These are phyloP conservation scores for Cryphonectria naterciae DNA, from an alignment of 2,329 filamentous ascomycete genomes.

Conservation along the genomic window DNA sequence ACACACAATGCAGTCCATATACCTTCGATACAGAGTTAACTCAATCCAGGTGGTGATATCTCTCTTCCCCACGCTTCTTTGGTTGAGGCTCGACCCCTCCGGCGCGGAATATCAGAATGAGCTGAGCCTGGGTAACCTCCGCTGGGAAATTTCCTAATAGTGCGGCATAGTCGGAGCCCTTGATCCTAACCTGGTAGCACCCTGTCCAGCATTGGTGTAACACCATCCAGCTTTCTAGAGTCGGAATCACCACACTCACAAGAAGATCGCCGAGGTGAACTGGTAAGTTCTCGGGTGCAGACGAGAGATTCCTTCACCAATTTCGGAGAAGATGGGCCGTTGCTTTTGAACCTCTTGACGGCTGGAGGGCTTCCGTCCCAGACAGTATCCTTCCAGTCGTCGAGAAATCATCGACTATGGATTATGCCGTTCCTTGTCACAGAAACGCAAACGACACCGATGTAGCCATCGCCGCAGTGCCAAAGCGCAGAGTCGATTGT, in stretches of 20 bases:
- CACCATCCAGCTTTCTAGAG: background rate
- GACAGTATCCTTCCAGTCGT: background rate
- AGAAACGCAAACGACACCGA: background rate
- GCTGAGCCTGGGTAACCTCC: background rate
- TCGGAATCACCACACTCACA: background rate
- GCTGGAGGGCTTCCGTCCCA: background rate
- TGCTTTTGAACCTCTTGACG: background rate
- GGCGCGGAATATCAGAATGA: background rate
- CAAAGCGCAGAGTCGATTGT: background rate
- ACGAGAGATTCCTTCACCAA: background rate
- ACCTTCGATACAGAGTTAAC: slow-evolving; percentile 19
- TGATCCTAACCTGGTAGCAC: background rate
- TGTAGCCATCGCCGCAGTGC: background rate
- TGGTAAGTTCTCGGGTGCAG: background rate
- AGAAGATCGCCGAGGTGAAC: background rate
- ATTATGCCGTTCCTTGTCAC: background rate
- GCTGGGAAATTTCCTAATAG: background rate
- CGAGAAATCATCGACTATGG: background rate
- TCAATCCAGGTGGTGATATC: slow-evolving; percentile 9
- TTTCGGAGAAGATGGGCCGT: background rate
- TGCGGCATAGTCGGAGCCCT: background rate
- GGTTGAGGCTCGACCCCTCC: background rate
- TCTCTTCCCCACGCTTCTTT: background rate
- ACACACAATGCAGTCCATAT: slow-evolving; percentile 12
- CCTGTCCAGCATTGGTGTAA: background rate